A percentile compares a stretch with the other conserved stretches of the same genome.
Evolutionary conservation across 306 rosid genomes (phyloP).

Genomic region (Argentina anserina): DNA sequence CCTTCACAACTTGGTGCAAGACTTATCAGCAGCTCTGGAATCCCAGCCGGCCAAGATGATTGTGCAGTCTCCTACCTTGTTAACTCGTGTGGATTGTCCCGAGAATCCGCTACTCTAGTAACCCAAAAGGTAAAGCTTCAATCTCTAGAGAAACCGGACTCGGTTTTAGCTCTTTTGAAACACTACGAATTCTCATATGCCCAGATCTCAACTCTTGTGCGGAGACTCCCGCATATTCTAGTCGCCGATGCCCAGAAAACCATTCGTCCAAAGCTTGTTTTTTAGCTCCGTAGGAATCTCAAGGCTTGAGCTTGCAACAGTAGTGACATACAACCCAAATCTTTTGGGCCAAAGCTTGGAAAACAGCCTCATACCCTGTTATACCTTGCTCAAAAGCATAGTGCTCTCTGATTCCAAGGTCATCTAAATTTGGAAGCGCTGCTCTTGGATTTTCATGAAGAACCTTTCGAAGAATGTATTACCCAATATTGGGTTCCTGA

Average conservation of each 20-base stretch:
- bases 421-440: background rate
- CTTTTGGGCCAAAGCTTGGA: constrained; percentile 23
- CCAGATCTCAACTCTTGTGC: constrained; percentile 27
- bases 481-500: constrained; percentile 26
- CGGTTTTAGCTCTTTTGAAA: constrained; percentile 22
- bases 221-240: constrained; percentile 9
- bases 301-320: constrained; percentile 9
- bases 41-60: no score
- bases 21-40: no score
- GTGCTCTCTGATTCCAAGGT: constrained; percentile 6
- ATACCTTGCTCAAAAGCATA: constrained; percentile 13
- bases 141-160: constrained; percentile 19
- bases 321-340: background rate
- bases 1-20: no score
- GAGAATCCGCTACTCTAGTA: constrained; percentile 15
- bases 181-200: constrained; percentile 19
- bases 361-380: constrained; percentile 21
- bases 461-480: background rate
- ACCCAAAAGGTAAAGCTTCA: constrained; percentile 23
- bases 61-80: constrained; percentile 27
- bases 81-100: constrained; percentile 31
- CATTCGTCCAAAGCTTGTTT: constrained; percentile 37
- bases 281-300: constrained; percentile 32
- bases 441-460: background rate
- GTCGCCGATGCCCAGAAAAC: constrained; percentile 14